These are phyloP conservation scores for Neonothopanus nambi DNA, from an alignment of 1,284 basidiomycete genomes.

Conservation along the genomic window DNA sequence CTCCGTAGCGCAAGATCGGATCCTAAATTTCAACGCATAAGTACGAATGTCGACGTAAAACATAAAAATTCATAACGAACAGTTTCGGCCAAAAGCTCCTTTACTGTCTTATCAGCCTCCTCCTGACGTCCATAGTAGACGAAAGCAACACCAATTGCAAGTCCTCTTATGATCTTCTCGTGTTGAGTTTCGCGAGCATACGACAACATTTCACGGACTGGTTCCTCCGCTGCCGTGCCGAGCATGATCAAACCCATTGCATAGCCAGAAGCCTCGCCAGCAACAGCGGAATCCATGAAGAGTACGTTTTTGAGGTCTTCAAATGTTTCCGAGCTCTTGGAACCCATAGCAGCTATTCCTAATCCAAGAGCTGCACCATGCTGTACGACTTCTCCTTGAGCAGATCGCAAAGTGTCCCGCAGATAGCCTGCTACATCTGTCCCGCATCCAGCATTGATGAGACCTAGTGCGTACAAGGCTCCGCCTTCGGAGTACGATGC, in stretches of 20 bases:
- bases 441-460: slow-evolving; percentile 89
- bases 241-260: slow-evolving; percentile 97
- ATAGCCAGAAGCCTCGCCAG: slow-evolving; percentile 92
- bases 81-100: slow-evolving; percentile 81
- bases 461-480: slow-evolving; percentile 89
- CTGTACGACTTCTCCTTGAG: slow-evolving; percentile 84
- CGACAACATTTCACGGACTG: slow-evolving; percentile 89
- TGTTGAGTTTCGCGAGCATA: slow-evolving; percentile 96
- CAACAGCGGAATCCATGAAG: slow-evolving; percentile 91
- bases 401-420: slow-evolving; percentile 73
- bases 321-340: slow-evolving; percentile 85
- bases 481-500: slow-evolving; percentile 92
- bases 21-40: slow-evolving; percentile 54
- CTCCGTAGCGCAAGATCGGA: slow-evolving; percentile 92
- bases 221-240: slow-evolving; percentile 78
- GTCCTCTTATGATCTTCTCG: slow-evolving; percentile 95
- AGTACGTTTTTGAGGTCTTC: slow-evolving; percentile 87
- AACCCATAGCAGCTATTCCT: slow-evolving; percentile 91
- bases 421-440: slow-evolving; percentile 76
- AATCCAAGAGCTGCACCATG: slow-evolving; percentile 94
- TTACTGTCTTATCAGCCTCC: slow-evolving; percentile 80
- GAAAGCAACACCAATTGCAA: slow-evolving; percentile 89
- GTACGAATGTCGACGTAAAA: not conserved
- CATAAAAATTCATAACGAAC: slow-evolving; percentile 41
- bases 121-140: slow-evolving; percentile 91